Conservation (phyloP, 2,329 filamentous ascomycete genomes). For the Venturia aucupariae region DNA sequence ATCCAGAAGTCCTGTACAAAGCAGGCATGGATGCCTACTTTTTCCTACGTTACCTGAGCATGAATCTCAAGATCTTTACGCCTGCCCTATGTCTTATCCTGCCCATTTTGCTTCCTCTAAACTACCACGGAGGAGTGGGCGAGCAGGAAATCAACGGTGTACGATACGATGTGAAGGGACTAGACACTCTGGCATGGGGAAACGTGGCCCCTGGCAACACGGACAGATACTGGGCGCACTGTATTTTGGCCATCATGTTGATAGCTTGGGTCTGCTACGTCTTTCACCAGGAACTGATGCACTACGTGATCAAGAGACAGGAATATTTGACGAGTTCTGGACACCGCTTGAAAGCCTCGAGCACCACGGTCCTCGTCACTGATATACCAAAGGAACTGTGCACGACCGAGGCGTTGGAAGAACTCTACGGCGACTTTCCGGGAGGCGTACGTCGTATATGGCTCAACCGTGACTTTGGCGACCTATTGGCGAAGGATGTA, state of each 20-base stretch:
- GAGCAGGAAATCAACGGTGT: constrained; percentile 14
- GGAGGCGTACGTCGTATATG: constrained; percentile 21
- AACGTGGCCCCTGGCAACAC: constrained; percentile 42
- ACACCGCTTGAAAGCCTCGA: constrained; percentile 24
- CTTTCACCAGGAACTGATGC: constrained; percentile 24
- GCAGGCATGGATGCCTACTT: constrained; percentile 96
- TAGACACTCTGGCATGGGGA: constrained; percentile 80
- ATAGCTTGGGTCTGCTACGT: constrained; percentile 24
- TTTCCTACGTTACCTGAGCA: constrained; percentile 82
- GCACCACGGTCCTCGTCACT: constrained; percentile 25
- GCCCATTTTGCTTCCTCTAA: constrained; percentile 79
- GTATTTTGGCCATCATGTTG: constrained; percentile 21
- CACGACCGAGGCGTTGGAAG: constrained; percentile 22
- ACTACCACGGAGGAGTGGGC: constrained; percentile 40
- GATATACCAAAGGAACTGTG: constrained; percentile 24
- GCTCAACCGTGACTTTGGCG: constrained; percentile 24
- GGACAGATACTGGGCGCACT: constrained; percentile 26
- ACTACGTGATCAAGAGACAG: constrained; percentile 24
- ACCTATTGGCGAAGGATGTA: constrained; percentile 19
- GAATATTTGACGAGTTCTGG: constrained; percentile 22
- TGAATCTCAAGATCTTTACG: constrained; percentile 83
- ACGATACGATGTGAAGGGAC: constrained; percentile 26
- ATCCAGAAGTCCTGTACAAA: constrained; percentile 85
- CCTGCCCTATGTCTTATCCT: constrained; percentile 70
- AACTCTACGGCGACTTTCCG: constrained; percentile 24